Evolutionary conservation across 352 stramenopile species (phyloP), one percentile per base, ranked within the genome.

Genomic region (Globisporangium perplexum): DNA sequence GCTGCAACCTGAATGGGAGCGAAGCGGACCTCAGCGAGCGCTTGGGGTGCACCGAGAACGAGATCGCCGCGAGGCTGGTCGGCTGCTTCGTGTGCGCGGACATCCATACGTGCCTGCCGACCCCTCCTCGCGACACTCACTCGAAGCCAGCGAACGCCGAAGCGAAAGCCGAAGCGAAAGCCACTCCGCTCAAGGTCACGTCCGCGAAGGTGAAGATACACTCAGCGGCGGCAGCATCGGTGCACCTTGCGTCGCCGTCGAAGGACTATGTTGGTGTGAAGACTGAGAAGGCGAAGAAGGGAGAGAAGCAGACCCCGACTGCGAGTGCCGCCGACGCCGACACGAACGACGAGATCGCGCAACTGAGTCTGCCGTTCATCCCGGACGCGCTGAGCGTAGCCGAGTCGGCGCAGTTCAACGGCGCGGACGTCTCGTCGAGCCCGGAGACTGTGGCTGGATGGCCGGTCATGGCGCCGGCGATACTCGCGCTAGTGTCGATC

Each of bases 391-490:
- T 68, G 35, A 48, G 57, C 17, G 55, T 54, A n/a, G 54, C 22
- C 24, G 36, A 44, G 17, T 62, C 47, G 3, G 38, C 38, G 12
- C 42, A 53, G 49, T 33, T 50, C 4, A 53, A 66, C 23, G 39
- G 44, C 12, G 59, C 23, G 23, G 45, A 38, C 11, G 50, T 57
- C 26, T 22, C 45, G 3, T 17, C 33, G 18, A 30, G 30, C 4
- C 56, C 52, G 0, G 44, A 63, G 48, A 41, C 66, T 23, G 53
- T 77, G 4, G 83, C 66, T 35, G 69, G 72, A 47, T 84, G 68
- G 69, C 68, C 68, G 35, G 82, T 90, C 49, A 22, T 59, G 8
- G 58, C 71, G 10, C 74, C 72, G 4, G 74, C 60, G 7, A 60
- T 59, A 24, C 45, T 87, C 12, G 74, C 68, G 18, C 12, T 83